Percentiles rank a stretch among this genome's conserved stretches.
Evolutionary conservation across 1,284 basidiomycete species (phyloP).

Genomic region (Ceratobasidium sp.): DNA sequence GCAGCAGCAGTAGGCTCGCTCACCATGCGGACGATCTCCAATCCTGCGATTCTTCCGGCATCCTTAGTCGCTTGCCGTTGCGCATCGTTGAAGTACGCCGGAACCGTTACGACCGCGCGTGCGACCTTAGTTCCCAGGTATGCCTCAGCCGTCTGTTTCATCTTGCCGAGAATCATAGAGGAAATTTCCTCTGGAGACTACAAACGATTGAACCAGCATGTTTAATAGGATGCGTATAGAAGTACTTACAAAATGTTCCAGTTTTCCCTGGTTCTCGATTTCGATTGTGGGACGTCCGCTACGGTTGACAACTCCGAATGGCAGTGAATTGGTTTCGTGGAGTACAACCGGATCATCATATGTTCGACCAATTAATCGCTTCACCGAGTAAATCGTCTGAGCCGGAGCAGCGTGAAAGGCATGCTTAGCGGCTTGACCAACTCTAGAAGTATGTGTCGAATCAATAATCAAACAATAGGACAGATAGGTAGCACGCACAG

Average conservation of each 20-base stretch:
- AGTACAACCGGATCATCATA: background rate
- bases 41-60: slow-evolving; percentile 64
- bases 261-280: slow-evolving; percentile 68
- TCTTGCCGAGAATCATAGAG: background rate
- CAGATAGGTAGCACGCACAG: background rate
- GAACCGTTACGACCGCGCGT: slow-evolving; percentile 66
- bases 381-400: background rate
- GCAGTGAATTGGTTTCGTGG: slow-evolving; percentile 50
- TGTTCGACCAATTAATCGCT: background rate
- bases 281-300: slow-evolving; percentile 68
- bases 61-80: slow-evolving; percentile 69
- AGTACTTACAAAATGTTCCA: slow-evolving; percentile 58
- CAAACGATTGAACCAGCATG: slow-evolving; percentile 6
- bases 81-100: slow-evolving; percentile 71
- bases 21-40: slow-evolving; percentile 67
- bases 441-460: background rate
- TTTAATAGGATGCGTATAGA: background rate
- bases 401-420: background rate
- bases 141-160: background rate
- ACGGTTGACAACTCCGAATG: slow-evolving; percentile 67
- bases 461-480: background rate
- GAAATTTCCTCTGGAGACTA: background rate
- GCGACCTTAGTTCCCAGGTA: slow-evolving; percentile 49
- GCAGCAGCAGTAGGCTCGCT: slow-evolving; percentile 68
- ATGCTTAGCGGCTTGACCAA: background rate